Conservation (phyloP, 768 basidiomycete species). For the Clitopilus hobsonii region DNA sequence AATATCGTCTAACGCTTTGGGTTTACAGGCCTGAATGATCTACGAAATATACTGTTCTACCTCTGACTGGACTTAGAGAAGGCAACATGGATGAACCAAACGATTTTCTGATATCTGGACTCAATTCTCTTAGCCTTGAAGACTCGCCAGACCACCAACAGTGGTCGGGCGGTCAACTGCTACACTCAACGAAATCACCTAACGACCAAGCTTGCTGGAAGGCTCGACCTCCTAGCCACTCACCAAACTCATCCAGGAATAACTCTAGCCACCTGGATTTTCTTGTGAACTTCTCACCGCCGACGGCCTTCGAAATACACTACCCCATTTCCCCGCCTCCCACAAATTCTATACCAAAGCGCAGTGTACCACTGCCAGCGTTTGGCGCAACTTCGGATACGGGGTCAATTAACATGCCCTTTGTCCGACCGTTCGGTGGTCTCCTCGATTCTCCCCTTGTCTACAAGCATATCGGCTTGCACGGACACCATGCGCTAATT, state of each 20-base stretch:
- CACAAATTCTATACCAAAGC: conserved; percentile 20
- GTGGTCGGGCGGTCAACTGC: background rate
- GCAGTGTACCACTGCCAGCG: conserved; percentile 19
- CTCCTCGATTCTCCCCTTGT: conserved; percentile 29
- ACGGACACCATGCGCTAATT: conserved; percentile 23
- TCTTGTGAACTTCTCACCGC: background rate
- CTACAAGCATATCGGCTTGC: conserved; percentile 22
- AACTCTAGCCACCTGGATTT: background rate
- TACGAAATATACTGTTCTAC: background rate
- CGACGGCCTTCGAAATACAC: background rate
- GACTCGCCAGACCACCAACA: background rate
- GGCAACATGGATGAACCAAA: background rate
- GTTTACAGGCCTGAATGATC: background rate
- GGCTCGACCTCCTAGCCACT: background rate
- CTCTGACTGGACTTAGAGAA: background rate
- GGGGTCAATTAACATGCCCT: background rate
- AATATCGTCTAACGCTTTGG: background rate
- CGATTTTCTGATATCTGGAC: background rate
- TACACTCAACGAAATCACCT: background rate
- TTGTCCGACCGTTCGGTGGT: conserved; percentile 13
- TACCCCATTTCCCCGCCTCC: conserved; percentile 21
- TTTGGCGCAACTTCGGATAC: conserved; percentile 4
- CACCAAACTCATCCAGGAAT: background rate
- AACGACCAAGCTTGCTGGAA: background rate
- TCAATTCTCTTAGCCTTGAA: background rate